A percentile compares a stretch with the other conserved stretches of the same genome.
Conservation (phyloP, 192 early-diverging fungal genomes). For the Coemansia sp. region DNA sequence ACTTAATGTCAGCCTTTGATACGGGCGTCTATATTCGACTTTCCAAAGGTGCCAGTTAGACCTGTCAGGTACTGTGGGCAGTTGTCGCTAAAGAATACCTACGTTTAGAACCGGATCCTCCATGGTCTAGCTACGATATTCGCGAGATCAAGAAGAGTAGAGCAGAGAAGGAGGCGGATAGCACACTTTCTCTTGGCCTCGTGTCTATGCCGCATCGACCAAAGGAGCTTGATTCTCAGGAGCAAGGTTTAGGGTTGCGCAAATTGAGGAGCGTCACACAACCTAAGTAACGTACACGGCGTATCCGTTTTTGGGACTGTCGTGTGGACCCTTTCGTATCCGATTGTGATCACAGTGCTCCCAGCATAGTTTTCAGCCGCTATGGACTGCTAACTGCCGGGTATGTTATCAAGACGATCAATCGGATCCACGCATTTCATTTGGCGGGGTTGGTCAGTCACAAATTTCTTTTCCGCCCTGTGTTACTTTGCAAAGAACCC, state of each 20-base stretch:
- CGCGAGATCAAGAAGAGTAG: neutral
- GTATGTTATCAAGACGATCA: slow-evolving; percentile 3
- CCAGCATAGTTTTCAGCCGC: neutral
- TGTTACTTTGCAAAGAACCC: neutral
- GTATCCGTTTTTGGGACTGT: neutral
- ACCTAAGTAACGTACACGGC: neutral
- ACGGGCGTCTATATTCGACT: slow-evolving; percentile 14
- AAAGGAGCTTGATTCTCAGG: neutral
- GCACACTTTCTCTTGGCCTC: neutral
- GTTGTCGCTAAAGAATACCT: neutral
- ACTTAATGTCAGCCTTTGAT: slow-evolving; percentile 24
- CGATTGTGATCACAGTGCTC: neutral
- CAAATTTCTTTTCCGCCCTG: neutral
- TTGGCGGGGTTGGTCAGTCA: slow-evolving; percentile 4
- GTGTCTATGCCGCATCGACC: too few species aligned
- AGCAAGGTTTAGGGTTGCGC: slow-evolving; percentile 1
- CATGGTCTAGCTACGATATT: neutral
- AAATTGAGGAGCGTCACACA: neutral
- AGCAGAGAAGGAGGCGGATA: neutral
- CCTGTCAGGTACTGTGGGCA: neutral
- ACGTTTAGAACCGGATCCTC: neutral
- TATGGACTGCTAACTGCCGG: neutral
- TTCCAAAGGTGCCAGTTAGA: neutral
- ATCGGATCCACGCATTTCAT: neutral
- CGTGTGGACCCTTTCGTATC: neutral